Evolutionary conservation across 2,329 filamentous ascomycete genomes (phyloP), one percentile per base, ranked within the genome.

Genomic region (Claviceps pusilla): DNA sequence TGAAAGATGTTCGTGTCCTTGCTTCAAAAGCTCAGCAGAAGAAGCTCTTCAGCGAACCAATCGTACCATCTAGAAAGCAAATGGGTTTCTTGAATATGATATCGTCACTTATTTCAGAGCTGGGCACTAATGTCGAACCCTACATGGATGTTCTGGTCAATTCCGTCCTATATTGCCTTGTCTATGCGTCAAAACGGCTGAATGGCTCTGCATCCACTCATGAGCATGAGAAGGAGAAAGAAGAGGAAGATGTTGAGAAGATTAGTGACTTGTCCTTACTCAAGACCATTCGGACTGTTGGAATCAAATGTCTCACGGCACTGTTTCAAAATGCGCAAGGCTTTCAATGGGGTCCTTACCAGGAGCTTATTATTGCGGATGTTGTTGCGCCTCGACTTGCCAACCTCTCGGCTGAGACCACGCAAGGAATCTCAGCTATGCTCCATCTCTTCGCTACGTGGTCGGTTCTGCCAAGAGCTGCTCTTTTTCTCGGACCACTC

Each of bases 81-180:
- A 79, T 93, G 56, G 93, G 94, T 73, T 82, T 96, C 65, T 72
- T 95, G 52, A 95, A 94, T 65, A 93, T 97, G 88, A 76, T 93
- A 51, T 84, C 89, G 56, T 83, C 91, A 11, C 81, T 97, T 65
- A 82, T 97, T 56, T 85, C 86, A 55, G 89, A 93, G 53, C 78
- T 97, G 41, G 89, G 90, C 53, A 81, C 78, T 5, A 84, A 83
- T 53, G 80, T 94, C 53, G 69, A 75, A 2, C 78, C 82, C 0
- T 91, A 87, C 61, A 77, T 84, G 50, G 72, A 78, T 16, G 78
- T 77, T 12, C 75, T 97, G 4, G 74, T 91, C 57, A 83, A 91
- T 61, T 80, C 89, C 0, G 76, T 94, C 0, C 71, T 97, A 1
- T 91, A 89, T 65, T 96, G 89, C 65, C 73, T 93, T 33, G 76